Evolutionary conservation across 768 basidiomycete genomes (phyloP), one percentile per base, ranked within the genome.

Genomic region (Thelephora aurantiotincta): DNA sequence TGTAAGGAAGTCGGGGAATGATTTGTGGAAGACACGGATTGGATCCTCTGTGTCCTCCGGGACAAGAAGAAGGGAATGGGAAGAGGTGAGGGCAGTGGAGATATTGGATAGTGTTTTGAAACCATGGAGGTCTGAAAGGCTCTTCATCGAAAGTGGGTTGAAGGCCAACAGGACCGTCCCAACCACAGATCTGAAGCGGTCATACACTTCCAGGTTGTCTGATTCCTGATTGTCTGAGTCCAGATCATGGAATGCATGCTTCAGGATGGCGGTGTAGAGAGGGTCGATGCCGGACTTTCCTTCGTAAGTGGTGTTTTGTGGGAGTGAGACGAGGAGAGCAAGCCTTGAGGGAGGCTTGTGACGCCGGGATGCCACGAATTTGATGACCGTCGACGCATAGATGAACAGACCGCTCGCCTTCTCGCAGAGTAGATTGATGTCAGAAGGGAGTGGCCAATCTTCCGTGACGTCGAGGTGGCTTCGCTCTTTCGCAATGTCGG

Each of bases 1-100:
- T 5, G 44, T 48, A 36, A 58, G 49, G 41, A 57, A 58, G 46
- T 58, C 57, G 11, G 46, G 47, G 20, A 58, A 58, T 3, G 57
- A 58, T 12, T 50, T 49, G 38, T 58, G 57, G 22, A 54, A 45
- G 0, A 52, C 35, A 3, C 48, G 46, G 34, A 57, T 54, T 9
- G 19, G 33, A 41, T 52, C 48, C 5, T 33, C 33, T 43, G 38
- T 46, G 9, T 49, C 35, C 0, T 44, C 43, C 2, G 55, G 55
- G 5, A 56, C 43, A n/a, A 49, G 35, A 11, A 56, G 16, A 12
- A 56, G 46, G 11, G 57, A 55, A 33, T 55, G 53, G 1, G 53
- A 37, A 13, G 43, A 45, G 6, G 45, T 37, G 23, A 58, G 52
- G 7, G 41, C 47, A 13, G 42, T 36, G 12, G 44, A 44, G 3